Evolutionary conservation across 306 rosid genomes (phyloP).

Genomic region (Acacia crassicarpa): DNA sequence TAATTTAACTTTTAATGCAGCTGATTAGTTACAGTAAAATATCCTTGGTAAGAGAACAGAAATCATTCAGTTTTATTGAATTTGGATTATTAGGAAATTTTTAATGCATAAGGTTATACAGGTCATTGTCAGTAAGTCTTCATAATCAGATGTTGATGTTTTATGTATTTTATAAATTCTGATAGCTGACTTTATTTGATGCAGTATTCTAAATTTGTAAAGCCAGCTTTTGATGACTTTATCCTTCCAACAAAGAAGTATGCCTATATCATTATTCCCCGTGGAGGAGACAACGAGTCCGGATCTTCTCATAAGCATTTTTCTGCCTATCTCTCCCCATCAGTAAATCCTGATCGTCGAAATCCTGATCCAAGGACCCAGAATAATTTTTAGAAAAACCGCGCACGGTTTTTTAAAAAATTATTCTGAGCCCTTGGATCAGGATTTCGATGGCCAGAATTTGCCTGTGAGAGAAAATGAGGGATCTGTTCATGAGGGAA

Average conservation of each 20-base stretch:
- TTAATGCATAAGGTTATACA: background rate
- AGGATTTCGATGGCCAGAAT: no score
- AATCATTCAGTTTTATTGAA: slow-evolving; percentile 7
- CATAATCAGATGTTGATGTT: background rate
- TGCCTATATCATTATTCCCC: slow-evolving; percentile 97
- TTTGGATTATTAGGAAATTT: slow-evolving; percentile 16
- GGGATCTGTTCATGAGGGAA: no score
- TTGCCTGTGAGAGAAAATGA: no score
- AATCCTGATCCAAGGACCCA: no score
- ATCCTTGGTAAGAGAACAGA: slow-evolving; percentile 26
- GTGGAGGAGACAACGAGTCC: slow-evolving; percentile 98
- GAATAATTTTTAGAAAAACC: no score
- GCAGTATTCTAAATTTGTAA: slow-evolving; percentile 97
- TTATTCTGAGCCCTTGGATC: no score
- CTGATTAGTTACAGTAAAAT: background rate
- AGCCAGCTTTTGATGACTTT: slow-evolving; percentile 98
- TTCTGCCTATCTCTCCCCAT: no score
- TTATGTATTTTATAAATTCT: slow-evolving; percentile 12
- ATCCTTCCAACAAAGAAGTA: slow-evolving; percentile 98
- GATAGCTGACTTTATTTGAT: slow-evolving; percentile 34
- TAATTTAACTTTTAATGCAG: slow-evolving; percentile 8
- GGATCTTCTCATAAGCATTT: no score
- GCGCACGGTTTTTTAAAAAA: no score
- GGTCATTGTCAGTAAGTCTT: slow-evolving; percentile 11
- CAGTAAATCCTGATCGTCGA: no score